Evolutionary conservation across 2,329 filamentous ascomycete genomes (phyloP), one percentile per base, ranked within the genome.

Genomic region (Neoascochyta sp.): DNA sequence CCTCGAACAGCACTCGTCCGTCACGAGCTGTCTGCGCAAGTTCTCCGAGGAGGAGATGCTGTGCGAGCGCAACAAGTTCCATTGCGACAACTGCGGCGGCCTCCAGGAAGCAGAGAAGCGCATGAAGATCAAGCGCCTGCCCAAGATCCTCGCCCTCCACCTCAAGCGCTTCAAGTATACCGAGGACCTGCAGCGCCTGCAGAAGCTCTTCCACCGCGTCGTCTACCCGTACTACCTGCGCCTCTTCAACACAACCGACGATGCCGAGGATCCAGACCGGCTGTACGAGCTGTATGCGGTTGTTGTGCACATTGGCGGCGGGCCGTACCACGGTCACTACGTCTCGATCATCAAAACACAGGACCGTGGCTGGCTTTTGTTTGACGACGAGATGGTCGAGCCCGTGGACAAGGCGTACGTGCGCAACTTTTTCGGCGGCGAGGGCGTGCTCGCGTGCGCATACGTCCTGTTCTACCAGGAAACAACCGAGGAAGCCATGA

Each of bases 391-490:
- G 66, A 88, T 96, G 79, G 92, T 98, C 4, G 92, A 98, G 61
- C 92, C 92, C 0, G 92, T 98, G 4, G 88, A 95, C 62, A 95
- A 95, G 64, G 82, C 85, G 57, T 98, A 93, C 55, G 92, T 98
- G 20, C 79, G 83, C 45, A 95, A 95, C 60, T 98, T 98, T 66
- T 98, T 98, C 52, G 92, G 92, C 10, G 92, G 95, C 58, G 87
- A 70, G 29, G 66, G 68, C 26, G 88, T 87, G 3, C 78, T 93
- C 62, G 92, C 92, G 7, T 95, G 89, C 51, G 92, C 92, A 16
- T 98, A 98, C 54, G 89, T 98, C 10, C 70, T 98, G 7, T 98
- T 98, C 63, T 98, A 98, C 65, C 92, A 95, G 60, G 90, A 98
- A 63, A 96, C 80, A 2, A 83, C 79, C 0, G 58, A 80, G 15